phyloP scores from a whole-genome alignment of 225 moss, liverwort and hornwort genomes.

The Takakia lepidozioides region DNA sequence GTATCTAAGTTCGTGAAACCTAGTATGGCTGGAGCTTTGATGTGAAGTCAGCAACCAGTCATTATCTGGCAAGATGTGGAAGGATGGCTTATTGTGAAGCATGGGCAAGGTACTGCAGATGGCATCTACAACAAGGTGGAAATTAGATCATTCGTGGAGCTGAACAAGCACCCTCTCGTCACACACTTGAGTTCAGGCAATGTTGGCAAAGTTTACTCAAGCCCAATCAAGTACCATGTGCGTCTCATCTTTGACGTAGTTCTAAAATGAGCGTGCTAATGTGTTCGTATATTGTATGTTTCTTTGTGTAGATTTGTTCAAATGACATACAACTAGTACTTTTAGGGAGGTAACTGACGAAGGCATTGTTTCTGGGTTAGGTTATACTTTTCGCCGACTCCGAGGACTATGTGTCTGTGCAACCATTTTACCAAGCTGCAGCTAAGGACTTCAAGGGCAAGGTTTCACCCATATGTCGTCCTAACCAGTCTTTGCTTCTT shows the following conservation, averaged over 20 bases:
- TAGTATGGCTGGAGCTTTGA: too few species aligned
- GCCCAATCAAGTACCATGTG: constrained; percentile 80
- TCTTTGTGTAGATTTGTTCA: too few species aligned
- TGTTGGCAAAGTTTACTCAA: constrained; percentile 55
- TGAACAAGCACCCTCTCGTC: constrained; percentile 75
- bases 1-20: too few species aligned
- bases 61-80: background rate
- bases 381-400: constrained; percentile 59
- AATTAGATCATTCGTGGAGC: constrained; percentile 46
- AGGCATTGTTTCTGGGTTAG: constrained; percentile 22
- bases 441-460: constrained; percentile 67
- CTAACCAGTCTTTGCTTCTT: too few species aligned
- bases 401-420: constrained; percentile 42
- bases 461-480: constrained; percentile 46
- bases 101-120: constrained; percentile 19
- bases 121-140: constrained; percentile 34
- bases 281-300: too few species aligned
- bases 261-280: too few species aligned
- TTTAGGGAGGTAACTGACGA: too few species aligned
- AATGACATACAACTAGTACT: too few species aligned
- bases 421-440: constrained; percentile 43
- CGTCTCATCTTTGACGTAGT: too few species aligned
- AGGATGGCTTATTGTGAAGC: background rate
- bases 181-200: constrained; percentile 51
- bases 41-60: too few species aligned